phyloP scores from a whole-genome alignment of 768 basidiomycete species.

The Serendipita sp. region DNA sequence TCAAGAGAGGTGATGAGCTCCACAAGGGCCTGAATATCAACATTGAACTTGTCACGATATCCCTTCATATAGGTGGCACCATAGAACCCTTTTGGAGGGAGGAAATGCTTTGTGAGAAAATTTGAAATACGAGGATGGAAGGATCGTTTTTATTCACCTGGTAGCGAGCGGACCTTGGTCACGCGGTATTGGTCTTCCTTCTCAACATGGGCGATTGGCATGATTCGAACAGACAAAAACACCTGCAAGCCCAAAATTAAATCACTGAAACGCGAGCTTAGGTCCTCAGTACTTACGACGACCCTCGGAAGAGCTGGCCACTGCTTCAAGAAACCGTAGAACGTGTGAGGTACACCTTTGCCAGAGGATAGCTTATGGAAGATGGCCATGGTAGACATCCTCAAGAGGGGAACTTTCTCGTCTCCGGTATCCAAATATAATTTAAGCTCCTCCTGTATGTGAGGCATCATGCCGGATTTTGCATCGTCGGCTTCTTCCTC shows the following conservation, averaged over 20 bases:
- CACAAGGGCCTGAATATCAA: constrained; percentile 19
- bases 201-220: constrained; percentile 34
- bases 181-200: constrained; percentile 37
- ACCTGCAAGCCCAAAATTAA: constrained; percentile 23
- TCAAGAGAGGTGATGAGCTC: not conserved
- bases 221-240: constrained; percentile 41
- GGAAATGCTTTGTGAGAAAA: not conserved
- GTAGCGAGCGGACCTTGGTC: constrained; percentile 37
- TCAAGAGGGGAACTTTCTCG: constrained; percentile 17
- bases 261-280: not conserved
- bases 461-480: constrained; percentile 3
- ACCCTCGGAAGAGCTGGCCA: constrained; percentile 55
- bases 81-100: constrained; percentile 33
- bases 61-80: constrained; percentile 43
- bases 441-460: not conserved
- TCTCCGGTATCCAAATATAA: constrained; percentile 17
- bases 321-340: constrained; percentile 45
- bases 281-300: constrained; percentile 26
- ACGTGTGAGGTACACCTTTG: constrained; percentile 46
- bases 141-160: constrained; percentile 21
- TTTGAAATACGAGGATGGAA: not conserved
- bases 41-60: constrained; percentile 44
- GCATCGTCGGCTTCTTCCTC: constrained; percentile 12
- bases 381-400: constrained; percentile 37
- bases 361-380: constrained; percentile 40